Evolutionary conservation across 108 stramenopile species (phyloP).

Genomic region (Pelagomonas calceolata): DNA sequence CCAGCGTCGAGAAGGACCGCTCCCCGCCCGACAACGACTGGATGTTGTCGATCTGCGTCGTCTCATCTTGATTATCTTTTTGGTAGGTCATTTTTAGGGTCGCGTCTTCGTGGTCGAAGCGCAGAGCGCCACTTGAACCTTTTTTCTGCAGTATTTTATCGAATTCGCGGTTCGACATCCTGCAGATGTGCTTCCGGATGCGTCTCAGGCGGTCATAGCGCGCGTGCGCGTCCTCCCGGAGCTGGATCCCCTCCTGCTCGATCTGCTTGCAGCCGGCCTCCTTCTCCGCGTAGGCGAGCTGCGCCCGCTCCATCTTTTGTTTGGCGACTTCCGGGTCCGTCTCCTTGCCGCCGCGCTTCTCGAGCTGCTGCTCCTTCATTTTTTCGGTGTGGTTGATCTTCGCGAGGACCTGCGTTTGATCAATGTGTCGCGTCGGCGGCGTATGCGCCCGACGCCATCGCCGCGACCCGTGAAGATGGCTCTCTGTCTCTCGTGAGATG

Average conservation of each 20-base stretch:
- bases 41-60: slow-evolving; percentile 63
- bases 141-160: slow-evolving; percentile 64
- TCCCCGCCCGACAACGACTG: slow-evolving; percentile 59
- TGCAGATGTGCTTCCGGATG: slow-evolving; percentile 37
- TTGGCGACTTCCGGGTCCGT: background rate
- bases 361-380: background rate
- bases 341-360: background rate
- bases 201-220: background rate
- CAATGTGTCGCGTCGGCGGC: background rate
- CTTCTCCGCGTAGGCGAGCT: background rate
- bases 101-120: slow-evolving; percentile 55
- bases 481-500: background rate
- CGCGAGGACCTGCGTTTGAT: background rate
- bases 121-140: slow-evolving; percentile 53
- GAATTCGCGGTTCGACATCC: slow-evolving; percentile 47
- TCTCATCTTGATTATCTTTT: slow-evolving; percentile 37
- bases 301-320: background rate
- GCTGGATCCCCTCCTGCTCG: background rate
- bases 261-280: background rate
- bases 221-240: background rate
- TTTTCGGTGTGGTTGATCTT: background rate
- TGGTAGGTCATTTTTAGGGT: slow-evolving; percentile 23
- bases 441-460: background rate
- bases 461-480: no score
- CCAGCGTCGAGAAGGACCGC: slow-evolving; percentile 68